phyloP scores from a whole-genome alignment of 352 stramenopile genomes.

The Phytophthora hibernalis region DNA sequence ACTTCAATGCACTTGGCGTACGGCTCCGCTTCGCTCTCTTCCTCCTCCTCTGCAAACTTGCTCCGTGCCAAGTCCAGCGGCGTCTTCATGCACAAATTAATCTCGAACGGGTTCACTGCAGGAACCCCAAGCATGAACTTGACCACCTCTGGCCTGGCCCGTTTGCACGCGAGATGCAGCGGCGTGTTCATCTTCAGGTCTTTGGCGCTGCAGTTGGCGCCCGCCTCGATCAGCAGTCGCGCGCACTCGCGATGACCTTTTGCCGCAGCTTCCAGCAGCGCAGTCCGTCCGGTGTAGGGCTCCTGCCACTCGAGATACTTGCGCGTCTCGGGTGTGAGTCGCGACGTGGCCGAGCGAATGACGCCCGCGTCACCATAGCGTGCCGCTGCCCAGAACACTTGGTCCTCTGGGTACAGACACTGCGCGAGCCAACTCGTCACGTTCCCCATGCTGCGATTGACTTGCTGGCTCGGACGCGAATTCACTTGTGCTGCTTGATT shows the following conservation, averaged over 20 bases:
- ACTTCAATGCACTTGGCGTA: slow-evolving; percentile 65
- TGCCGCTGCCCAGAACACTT: slow-evolving; percentile 61
- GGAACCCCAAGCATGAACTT: slow-evolving; percentile 51
- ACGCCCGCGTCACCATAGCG: slow-evolving; percentile 44
- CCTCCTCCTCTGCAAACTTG: slow-evolving; percentile 37
- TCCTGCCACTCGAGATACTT: slow-evolving; percentile 67
- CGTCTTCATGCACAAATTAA: slow-evolving; percentile 55
- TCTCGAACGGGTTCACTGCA: slow-evolving; percentile 49
- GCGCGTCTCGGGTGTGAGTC: slow-evolving; percentile 49
- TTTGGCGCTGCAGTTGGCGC: slow-evolving; percentile 59
- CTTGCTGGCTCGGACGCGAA: slow-evolving; percentile 9
- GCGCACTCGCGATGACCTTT: slow-evolving; percentile 58
- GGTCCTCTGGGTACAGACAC: slow-evolving; percentile 62
- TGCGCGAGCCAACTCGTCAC: slow-evolving; percentile 57
- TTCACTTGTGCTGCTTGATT: slow-evolving; percentile 17
- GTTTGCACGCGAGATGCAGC: slow-evolving; percentile 64
- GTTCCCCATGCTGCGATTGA: slow-evolving; percentile 44
- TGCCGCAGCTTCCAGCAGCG: slow-evolving; percentile 51
- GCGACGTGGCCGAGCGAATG: slow-evolving; percentile 44
- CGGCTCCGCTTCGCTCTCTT: slow-evolving; percentile 23
- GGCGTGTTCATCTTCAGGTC: slow-evolving; percentile 61
- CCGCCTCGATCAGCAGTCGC: slow-evolving; percentile 45
- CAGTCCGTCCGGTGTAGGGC: slow-evolving; percentile 49
- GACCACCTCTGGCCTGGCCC: slow-evolving; percentile 48
- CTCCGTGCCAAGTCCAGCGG: slow-evolving; percentile 53